Evolutionary conservation across 345 rosid species (phyloP).

Genomic region (Ailanthus altissimus): DNA sequence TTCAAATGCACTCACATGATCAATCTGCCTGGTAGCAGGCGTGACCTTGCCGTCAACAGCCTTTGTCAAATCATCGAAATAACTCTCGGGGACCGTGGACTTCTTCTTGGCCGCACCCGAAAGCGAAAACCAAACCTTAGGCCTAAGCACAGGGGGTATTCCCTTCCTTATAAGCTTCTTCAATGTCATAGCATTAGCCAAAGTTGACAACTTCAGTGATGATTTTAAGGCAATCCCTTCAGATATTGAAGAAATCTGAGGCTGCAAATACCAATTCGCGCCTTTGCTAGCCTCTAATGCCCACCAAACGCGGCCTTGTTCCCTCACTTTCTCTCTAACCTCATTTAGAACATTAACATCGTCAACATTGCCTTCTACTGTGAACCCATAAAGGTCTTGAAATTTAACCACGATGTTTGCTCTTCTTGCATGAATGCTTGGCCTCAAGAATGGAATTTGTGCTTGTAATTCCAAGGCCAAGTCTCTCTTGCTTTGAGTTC

Average conservation of each 20-base stretch:
- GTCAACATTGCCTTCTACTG: conserved; percentile 98
- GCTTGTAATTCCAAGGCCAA: conserved; percentile 66
- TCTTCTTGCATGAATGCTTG: conserved; percentile 94
- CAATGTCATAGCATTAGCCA: conserved; percentile 84
- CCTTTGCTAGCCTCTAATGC: conserved; percentile 98
- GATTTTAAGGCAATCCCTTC: conserved; percentile 86
- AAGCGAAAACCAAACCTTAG: conserved; percentile 97
- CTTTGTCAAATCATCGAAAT: conserved; percentile 75
- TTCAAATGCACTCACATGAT: conserved; percentile 73
- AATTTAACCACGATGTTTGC: conserved; percentile 89
- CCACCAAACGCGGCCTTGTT: conserved; percentile 99
- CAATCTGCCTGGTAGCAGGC: conserved; percentile 92
- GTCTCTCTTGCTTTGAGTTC: conserved; percentile 66
- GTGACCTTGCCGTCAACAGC: conserved; percentile 97
- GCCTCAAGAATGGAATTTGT: conserved; percentile 82
- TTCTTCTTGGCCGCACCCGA: conserved; percentile 99
- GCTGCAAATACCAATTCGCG: conserved; percentile 97
- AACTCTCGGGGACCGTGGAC: conserved; percentile 96
- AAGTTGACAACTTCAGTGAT: conserved; percentile 72
- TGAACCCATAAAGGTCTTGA: conserved; percentile 92
- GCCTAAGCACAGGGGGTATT: conserved; percentile 93
- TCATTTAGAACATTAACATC: conserved; percentile 93
- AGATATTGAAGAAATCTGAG: conserved; percentile 53
- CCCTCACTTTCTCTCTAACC: conserved; percentile 94
- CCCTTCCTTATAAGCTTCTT: conserved; percentile 95